phyloP scores from a whole-genome alignment of 2,329 filamentous ascomycete genomes.

The Gliomastix tumulicola region DNA sequence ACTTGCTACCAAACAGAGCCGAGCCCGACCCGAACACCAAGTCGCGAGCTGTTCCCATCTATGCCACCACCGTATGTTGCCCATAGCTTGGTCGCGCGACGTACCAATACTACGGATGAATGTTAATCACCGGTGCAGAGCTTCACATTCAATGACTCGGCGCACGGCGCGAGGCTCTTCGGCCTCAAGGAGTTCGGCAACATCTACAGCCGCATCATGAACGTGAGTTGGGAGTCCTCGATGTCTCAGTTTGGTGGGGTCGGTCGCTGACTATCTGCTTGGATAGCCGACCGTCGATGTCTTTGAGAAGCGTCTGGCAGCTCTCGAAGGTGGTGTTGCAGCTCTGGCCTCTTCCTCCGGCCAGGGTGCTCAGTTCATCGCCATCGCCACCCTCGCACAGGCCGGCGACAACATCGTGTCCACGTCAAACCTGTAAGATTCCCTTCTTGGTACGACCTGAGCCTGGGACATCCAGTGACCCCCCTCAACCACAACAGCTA shows the following conservation, averaged over 20 bases:
- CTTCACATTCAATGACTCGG: conserved; percentile 91
- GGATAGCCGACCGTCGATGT: conserved; percentile 88
- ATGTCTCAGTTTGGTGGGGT: no score
- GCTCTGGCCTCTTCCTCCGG: conserved; percentile 81
- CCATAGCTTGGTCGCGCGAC: no score
- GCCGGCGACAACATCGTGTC: conserved; percentile 90
- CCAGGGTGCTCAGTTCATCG: conserved; percentile 88
- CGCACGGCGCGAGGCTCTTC: conserved; percentile 90
- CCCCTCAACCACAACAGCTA: no score
- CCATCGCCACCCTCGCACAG: conserved; percentile 76
- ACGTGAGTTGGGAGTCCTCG: conserved; percentile 61
- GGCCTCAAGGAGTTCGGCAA: conserved; percentile 96
- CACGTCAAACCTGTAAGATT: conserved; percentile 79
- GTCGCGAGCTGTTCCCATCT: conserved; percentile 88
- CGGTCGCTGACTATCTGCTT: no score
- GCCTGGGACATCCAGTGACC: no score
- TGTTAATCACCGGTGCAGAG: conserved; percentile 57
- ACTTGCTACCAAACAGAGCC: no score
- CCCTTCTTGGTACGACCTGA: no score
- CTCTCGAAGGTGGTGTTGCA: conserved; percentile 84
- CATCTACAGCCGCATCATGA: conserved; percentile 96
- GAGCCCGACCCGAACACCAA: conserved; percentile 76
- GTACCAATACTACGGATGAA: no score
- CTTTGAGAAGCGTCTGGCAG: conserved; percentile 94
- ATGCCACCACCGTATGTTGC: conserved; percentile 77